Percentiles rank a stretch among this genome's conserved stretches.
Conservation (phyloP, 2,329 filamentous ascomycete species). For the Apiospora sp. region DNA sequence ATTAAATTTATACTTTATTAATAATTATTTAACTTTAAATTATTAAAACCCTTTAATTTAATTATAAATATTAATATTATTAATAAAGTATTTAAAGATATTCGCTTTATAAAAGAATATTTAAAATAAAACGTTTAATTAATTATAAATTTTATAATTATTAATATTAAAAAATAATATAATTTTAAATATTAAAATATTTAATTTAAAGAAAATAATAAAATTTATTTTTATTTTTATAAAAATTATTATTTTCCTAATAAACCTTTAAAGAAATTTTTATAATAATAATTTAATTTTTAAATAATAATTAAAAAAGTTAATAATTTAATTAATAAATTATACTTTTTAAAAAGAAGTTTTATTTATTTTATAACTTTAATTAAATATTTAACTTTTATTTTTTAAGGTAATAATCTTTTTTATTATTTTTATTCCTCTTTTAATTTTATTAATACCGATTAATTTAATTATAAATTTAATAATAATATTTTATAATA, state of each 20-base stretch:
- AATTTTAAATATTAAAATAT: background rate
- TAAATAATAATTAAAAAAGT: too few species aligned
- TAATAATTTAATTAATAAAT: too few species aligned
- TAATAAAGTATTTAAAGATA: background rate
- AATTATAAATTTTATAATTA: constrained; percentile 7
- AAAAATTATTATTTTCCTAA: background rate
- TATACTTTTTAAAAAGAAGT: too few species aligned
- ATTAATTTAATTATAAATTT: background rate
- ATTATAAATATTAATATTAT: background rate
- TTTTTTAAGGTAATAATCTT: background rate
- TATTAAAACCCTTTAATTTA: background rate
- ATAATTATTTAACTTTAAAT: background rate
- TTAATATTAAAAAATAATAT: background rate
- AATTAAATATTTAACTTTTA: too few species aligned
- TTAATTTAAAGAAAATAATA: background rate
- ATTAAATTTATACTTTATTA: background rate
- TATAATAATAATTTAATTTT: background rate
- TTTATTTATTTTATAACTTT: too few species aligned
- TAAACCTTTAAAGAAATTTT: background rate
- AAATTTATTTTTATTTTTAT: background rate
- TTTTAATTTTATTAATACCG: background rate
- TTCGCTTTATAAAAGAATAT: background rate
- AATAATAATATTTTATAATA: background rate
- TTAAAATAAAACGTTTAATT: background rate
- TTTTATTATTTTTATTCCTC: background rate